Percentiles rank a stretch among this genome's conserved stretches.
Evolutionary conservation across 306 rosid genomes (phyloP).

Genomic region (Rosa lucieae): DNA sequence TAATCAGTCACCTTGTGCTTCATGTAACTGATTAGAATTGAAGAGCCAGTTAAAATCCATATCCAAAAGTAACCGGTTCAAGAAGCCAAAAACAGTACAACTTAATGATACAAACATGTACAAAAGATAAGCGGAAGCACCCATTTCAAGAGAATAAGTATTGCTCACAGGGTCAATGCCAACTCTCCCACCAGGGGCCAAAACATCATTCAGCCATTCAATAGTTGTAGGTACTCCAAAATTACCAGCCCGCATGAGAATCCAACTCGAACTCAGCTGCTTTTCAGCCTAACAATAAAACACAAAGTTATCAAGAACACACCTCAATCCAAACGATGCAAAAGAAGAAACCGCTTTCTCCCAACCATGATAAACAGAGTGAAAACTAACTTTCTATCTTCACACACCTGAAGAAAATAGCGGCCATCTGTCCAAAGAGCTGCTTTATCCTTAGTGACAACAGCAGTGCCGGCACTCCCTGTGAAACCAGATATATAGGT

Average conservation of each 20-base stretch:
- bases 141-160: conserved; percentile 23
- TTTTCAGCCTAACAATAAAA: conserved; percentile 72
- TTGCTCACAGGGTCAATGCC: conserved; percentile 97
- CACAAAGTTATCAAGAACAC: neutral
- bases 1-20: neutral
- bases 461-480: conserved; percentile 95
- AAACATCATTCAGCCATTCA: conserved; percentile 87
- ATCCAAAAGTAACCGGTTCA: neutral
- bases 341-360: neutral
- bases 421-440: conserved; percentile 99
- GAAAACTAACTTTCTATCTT: neutral
- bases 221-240: conserved; percentile 76
- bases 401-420: conserved; percentile 85
- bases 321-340: conserved; percentile 2
- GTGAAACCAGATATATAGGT: conserved; percentile 80
- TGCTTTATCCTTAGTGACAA: conserved; percentile 84
- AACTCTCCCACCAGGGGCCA: conserved; percentile 85
- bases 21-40: neutral
- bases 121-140: neutral
- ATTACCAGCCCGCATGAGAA: conserved; percentile 92
- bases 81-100: neutral
- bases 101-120: conserved; percentile 1
- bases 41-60: neutral
- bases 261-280: conserved; percentile 83
- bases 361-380: neutral